These are phyloP conservation scores for Haplosporangium gracile DNA, from an alignment of 192 early-diverging fungal genomes.

Conservation along the genomic window DNA sequence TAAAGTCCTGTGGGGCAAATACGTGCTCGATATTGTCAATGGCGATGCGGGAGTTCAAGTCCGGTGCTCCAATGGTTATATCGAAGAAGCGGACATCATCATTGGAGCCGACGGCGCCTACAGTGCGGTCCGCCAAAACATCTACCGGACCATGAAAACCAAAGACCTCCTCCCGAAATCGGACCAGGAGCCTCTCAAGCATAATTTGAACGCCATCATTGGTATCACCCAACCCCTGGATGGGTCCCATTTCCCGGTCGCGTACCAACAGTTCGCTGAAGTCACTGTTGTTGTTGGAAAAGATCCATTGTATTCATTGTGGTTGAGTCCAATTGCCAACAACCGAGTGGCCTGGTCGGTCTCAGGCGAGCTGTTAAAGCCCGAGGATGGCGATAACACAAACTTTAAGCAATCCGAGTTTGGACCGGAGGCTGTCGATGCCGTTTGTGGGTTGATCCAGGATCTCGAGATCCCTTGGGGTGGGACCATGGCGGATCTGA, in stretches of 20 bases:
- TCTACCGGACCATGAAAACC: slow-evolving; percentile 19
- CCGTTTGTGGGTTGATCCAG: slow-evolving; percentile 35
- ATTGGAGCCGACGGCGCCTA: slow-evolving; percentile 39
- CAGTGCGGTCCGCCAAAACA: slow-evolving; percentile 29
- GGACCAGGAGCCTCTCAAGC: slow-evolving; percentile 32
- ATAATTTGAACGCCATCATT: slow-evolving; percentile 19
- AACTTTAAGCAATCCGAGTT: slow-evolving; percentile 53
- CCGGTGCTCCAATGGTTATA: slow-evolving; percentile 40
- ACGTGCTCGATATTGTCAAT: slow-evolving; percentile 39
- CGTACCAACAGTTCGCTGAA: slow-evolving; percentile 6
- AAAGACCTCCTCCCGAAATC: slow-evolving; percentile 37
- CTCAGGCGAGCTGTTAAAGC: slow-evolving; percentile 33
- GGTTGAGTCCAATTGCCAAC: slow-evolving; percentile 20
- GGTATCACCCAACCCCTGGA: slow-evolving; percentile 28
- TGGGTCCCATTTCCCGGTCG: slow-evolving; percentile 14
- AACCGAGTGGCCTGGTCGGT: slow-evolving; percentile 41
- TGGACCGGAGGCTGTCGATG: slow-evolving; percentile 45
- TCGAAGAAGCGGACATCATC: slow-evolving; percentile 38
- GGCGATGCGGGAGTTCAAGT: slow-evolving; percentile 41
- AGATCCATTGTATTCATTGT: slow-evolving; percentile 26
- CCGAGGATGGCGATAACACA: slow-evolving; percentile 11
- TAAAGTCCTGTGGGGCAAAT: slow-evolving; percentile 34
- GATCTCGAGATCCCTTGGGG: slow-evolving; percentile 36
- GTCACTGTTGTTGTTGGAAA: slow-evolving; percentile 22
- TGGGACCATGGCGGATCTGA: slow-evolving; percentile 36